phyloP scores from a whole-genome alignment of 2,329 filamentous ascomycete genomes.

The Colletotrichum lindemuthianum region DNA sequence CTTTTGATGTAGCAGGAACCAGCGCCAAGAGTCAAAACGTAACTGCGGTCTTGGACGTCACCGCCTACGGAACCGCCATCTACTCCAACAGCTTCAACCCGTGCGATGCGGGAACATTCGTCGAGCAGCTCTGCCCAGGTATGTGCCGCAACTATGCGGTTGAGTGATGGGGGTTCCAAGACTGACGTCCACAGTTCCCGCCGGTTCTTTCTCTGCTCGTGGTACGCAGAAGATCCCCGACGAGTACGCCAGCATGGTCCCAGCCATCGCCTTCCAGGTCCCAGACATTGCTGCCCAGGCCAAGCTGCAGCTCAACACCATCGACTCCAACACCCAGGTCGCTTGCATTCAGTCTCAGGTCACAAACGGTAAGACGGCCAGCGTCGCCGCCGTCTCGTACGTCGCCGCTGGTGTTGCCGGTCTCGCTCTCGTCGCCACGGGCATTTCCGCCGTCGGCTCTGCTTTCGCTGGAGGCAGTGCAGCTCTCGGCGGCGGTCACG shows the following conservation, averaged over 20 bases:
- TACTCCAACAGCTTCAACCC: conserved; percentile 87
- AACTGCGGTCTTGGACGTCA: conserved; percentile 77
- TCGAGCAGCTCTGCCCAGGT: conserved; percentile 85
- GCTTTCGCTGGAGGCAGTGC: conserved; percentile 65
- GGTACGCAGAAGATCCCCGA: conserved; percentile 78
- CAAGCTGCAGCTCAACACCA: conserved; percentile 76
- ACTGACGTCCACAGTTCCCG: conserved; percentile 67
- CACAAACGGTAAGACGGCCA: conserved; percentile 86
- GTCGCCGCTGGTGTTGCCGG: conserved; percentile 85
- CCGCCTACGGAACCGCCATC: conserved; percentile 84
- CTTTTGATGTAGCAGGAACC: conserved; percentile 84
- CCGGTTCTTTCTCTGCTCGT: conserved; percentile 76
- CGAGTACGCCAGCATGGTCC: conserved; percentile 78
- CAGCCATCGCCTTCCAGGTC: conserved; percentile 87
- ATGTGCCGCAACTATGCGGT: conserved; percentile 44
- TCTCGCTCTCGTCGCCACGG: conserved; percentile 80
- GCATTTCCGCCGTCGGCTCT: conserved; percentile 74
- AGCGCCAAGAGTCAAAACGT: conserved; percentile 83
- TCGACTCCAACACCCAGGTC: conserved; percentile 61
- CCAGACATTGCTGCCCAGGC: conserved; percentile 91
- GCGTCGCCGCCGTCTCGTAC: conserved; percentile 81
- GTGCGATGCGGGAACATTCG: conserved; percentile 73
- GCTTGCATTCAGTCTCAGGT: conserved; percentile 87
- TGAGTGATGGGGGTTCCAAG: conserved; percentile 4
- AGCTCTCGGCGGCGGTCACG: conserved; percentile 60